phyloP scores from a whole-genome alignment of 345 rosid genomes.

The Rhizophora apiculata region DNA sequence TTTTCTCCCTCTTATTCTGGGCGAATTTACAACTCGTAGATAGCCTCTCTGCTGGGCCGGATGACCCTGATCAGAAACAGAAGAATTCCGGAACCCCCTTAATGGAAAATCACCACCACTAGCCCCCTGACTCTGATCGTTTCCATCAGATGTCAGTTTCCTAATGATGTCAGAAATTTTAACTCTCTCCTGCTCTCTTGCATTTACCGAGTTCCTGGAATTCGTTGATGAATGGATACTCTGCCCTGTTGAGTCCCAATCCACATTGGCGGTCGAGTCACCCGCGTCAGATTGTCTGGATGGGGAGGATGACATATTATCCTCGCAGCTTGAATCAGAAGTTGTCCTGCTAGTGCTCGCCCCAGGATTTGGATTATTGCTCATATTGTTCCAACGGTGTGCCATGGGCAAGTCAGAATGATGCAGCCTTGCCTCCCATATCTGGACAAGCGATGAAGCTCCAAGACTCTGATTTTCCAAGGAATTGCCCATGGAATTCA shows the following conservation, averaged over 20 bases:
- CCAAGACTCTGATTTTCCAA: conserved; percentile 24
- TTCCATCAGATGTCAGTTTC: conserved; percentile 30
- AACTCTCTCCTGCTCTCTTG: conserved; percentile 47
- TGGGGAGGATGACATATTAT: conserved; percentile 8
- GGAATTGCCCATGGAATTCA: conserved; percentile 4
- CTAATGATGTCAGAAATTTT: conserved; percentile 69
- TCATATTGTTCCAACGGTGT: conserved; percentile 31
- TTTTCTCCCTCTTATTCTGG: conserved; percentile 73
- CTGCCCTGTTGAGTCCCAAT: conserved; percentile 29
- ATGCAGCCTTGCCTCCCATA: conserved; percentile 72
- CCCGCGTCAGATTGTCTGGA: conserved; percentile 13
- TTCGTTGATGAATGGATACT: conserved; percentile 13
- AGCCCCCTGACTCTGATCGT: conserved; percentile 18
- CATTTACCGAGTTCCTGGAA: conserved; percentile 19
- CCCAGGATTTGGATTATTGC: conserved; percentile 21
- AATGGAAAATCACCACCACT: conserved; percentile 15
- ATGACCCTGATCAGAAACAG: conserved; percentile 12
- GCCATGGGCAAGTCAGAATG: background rate
- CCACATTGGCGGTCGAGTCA: conserved; percentile 25
- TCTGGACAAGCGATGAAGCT: conserved; percentile 86
- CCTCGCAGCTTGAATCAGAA: conserved; percentile 21
- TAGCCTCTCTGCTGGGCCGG: conserved; percentile 30
- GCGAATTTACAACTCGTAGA: conserved; percentile 35
- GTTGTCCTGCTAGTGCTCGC: conserved; percentile 22
- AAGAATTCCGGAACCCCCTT: conserved; percentile 26